These are phyloP conservation scores for Rhizoclosmatium globosum DNA, from an alignment of 192 early-diverging fungal species.

Conservation along the genomic window DNA sequence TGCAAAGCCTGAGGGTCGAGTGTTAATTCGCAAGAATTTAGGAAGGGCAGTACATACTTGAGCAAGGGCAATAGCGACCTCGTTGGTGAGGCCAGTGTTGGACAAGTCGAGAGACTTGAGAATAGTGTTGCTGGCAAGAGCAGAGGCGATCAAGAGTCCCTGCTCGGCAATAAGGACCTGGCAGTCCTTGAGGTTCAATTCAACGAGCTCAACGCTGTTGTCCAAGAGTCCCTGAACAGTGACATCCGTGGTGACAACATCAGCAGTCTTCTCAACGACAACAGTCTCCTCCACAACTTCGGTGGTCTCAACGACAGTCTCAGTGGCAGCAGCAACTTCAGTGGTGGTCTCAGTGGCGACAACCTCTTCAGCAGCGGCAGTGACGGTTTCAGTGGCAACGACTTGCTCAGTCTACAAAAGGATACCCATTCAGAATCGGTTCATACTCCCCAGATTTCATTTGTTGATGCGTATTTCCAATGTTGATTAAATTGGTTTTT, in stretches of 20 bases:
- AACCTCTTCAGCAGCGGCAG: background rate
- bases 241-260: background rate
- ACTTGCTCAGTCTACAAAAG: background rate
- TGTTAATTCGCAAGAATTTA: background rate
- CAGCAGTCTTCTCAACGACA: background rate
- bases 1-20: conserved; percentile 37
- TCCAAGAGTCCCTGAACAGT: conserved; percentile 20
- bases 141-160: conserved; percentile 43
- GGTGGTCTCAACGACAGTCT: background rate
- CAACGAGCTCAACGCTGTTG: conserved; percentile 11
- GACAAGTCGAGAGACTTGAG: conserved; percentile 47
- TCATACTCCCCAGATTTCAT: background rate
- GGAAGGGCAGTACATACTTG: conserved; percentile 8
- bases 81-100: conserved; percentile 35
- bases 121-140: conserved; percentile 51
- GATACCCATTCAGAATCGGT: background rate
- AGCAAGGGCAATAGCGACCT: conserved; percentile 45
- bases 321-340: background rate
- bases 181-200: conserved; percentile 56
- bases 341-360: background rate
- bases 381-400: background rate
- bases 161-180: conserved; percentile 44
- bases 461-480: background rate
- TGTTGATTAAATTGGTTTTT: background rate
- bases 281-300: background rate